phyloP scores from a whole-genome alignment of 306 rosid genomes.

The Glycine soja region DNA sequence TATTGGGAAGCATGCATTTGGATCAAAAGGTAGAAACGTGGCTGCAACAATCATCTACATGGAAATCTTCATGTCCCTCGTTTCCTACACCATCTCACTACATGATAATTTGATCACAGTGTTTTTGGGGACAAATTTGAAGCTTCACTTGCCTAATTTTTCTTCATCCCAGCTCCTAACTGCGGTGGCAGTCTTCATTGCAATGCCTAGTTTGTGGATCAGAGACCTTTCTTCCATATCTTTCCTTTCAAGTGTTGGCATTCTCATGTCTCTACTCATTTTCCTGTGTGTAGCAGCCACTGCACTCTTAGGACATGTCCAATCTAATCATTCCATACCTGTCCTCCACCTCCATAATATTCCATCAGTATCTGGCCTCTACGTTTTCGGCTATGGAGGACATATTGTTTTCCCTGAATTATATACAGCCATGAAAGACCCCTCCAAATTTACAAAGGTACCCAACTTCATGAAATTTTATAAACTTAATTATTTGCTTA shows the following conservation, averaged over 20 bases:
- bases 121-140: conserved; percentile 54
- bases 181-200: conserved; percentile 54
- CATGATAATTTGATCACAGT: conserved; percentile 69
- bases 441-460: conserved; percentile 83
- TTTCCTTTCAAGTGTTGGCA: conserved; percentile 67
- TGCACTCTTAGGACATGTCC: conserved; percentile 59
- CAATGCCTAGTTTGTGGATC: conserved; percentile 76
- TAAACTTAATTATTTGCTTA: too few species aligned
- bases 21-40: conserved; percentile 60
- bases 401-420: conserved; percentile 78
- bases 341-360: conserved; percentile 58
- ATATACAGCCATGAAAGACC: conserved; percentile 82
- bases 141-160: conserved; percentile 46
- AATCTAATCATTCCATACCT: conserved; percentile 56
- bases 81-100: conserved; percentile 82
- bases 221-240: conserved; percentile 72
- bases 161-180: conserved; percentile 65
- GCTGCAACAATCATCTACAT: conserved; percentile 61
- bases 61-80: conserved; percentile 80
- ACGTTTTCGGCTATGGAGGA: conserved; percentile 68
- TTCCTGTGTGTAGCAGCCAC: conserved; percentile 62
- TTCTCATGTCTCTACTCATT: conserved; percentile 67
- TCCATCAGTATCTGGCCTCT: conserved; percentile 77
- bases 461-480: too few species aligned
- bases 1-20: conserved; percentile 74